phyloP scores from a whole-genome alignment of 2,329 filamentous ascomycete genomes.

The Xenosphaeropsis pyriputrescens region DNA sequence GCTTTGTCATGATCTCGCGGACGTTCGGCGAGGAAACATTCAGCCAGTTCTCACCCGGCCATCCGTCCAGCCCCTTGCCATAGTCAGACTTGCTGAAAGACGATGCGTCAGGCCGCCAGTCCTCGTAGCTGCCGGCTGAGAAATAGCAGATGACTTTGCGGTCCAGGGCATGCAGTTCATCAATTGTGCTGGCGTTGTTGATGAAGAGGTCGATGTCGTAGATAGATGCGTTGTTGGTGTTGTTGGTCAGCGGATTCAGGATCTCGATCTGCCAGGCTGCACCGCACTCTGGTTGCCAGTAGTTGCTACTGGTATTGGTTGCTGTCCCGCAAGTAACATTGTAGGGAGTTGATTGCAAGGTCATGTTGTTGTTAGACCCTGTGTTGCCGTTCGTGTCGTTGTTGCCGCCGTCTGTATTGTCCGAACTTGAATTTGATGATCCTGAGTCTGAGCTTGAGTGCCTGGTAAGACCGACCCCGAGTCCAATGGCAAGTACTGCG shows the following conservation, averaged over 20 bases:
- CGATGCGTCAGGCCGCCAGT: constrained; percentile 40
- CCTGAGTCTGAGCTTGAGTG: constrained; percentile 7
- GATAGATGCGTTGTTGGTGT: constrained; percentile 14
- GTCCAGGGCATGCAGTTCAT: constrained; percentile 28
- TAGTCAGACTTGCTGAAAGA: constrained; percentile 39
- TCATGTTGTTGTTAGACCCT: neutral
- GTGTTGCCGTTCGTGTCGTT: constrained; percentile 12
- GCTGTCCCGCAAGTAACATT: too few species aligned
- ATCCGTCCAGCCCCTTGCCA: constrained; percentile 43
- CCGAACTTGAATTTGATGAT: constrained; percentile 3
- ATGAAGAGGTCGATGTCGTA: constrained; percentile 42
- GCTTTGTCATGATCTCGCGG: constrained; percentile 45
- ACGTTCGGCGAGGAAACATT: constrained; percentile 41
- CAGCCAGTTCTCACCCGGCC: constrained; percentile 55
- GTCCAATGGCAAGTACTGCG: constrained; percentile 5
- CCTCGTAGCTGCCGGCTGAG: constrained; percentile 53
- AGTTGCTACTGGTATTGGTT: constrained; percentile 8
- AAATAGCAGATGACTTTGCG: constrained; percentile 61
- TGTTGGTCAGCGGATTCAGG: constrained; percentile 1
- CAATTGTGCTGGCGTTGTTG: constrained; percentile 28
- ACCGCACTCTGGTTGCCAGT: constrained; percentile 4
- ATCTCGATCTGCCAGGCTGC: constrained; percentile 4
- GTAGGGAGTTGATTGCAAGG: too few species aligned
- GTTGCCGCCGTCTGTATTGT: constrained; percentile 4
- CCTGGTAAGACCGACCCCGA: constrained; percentile 33